These are phyloP conservation scores for Starmera amethionina DNA, from an alignment of 805 yeast genomes.

Conservation along the genomic window DNA sequence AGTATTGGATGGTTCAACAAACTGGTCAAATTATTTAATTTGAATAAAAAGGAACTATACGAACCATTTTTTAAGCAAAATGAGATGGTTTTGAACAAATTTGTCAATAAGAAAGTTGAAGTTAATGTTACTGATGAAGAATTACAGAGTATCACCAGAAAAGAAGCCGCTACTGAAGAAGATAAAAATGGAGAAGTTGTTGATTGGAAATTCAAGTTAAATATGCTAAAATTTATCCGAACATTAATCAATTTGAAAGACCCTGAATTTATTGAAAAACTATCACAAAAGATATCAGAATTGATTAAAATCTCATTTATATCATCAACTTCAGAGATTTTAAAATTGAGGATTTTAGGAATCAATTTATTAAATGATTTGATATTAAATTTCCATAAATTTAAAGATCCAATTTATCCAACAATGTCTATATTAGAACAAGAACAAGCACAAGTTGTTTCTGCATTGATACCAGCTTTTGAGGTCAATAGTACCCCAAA, in stretches of 20 bases:
- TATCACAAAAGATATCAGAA: conserved; percentile 44
- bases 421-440: conserved; percentile 70
- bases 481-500: conserved; percentile 59
- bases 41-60: conserved; percentile 32
- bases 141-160: conserved; percentile 31
- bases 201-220: conserved; percentile 43
- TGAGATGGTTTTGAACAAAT: conserved; percentile 29
- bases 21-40: conserved; percentile 38
- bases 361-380: conserved; percentile 55
- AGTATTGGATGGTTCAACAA: conserved; percentile 50
- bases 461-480: conserved; percentile 86
- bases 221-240: conserved; percentile 35
- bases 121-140: conserved; percentile 36
- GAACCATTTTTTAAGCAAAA: conserved; percentile 32
- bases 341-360: conserved; percentile 53
- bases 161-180: conserved; percentile 6
- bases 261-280: conserved; percentile 25
- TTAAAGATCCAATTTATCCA: conserved; percentile 65
- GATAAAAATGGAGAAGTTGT: conserved; percentile 36
- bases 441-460: conserved; percentile 88
- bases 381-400: conserved; percentile 47
- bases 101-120: conserved; percentile 20
- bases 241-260: conserved; percentile 34
- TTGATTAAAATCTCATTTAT: conserved; percentile 70
- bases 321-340: conserved; percentile 66